Conservation (phyloP, 2,329 filamentous ascomycete species). For the Paecilomyces dactylethromorphus region DNA sequence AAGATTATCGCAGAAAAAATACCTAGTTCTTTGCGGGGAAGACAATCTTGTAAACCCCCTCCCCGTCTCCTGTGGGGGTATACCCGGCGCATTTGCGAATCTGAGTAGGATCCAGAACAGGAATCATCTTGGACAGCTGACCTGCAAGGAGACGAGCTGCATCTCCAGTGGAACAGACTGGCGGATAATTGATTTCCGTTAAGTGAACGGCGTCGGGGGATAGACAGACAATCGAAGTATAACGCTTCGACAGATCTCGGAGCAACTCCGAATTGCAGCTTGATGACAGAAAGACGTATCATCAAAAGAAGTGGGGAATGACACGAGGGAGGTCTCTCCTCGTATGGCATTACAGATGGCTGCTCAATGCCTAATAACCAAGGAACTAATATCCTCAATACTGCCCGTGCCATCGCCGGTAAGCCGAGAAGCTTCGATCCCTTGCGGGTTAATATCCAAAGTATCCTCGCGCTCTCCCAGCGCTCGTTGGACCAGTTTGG, state of each 20-base stretch:
- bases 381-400: slow-evolving; percentile 43
- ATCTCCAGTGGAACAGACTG: neutral
- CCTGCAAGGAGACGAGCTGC: neutral
- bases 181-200: neutral
- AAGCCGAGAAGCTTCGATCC: slow-evolving; percentile 20
- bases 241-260: neutral
- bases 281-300: neutral
- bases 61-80: neutral
- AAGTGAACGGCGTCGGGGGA: neutral
- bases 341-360: neutral
- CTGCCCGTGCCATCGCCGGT: slow-evolving; percentile 33
- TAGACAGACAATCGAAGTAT: neutral
- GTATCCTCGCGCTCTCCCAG: slow-evolving; percentile 41
- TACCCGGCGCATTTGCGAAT: neutral
- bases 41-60: neutral
- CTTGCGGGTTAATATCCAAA: slow-evolving; percentile 17
- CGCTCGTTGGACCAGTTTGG: slow-evolving; percentile 75
- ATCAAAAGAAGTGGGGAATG: neutral
- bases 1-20: neutral
- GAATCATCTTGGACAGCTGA: neutral
- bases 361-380: slow-evolving; percentile 32
- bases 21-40: neutral
- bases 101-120: neutral
- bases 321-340: neutral
- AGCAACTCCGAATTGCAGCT: neutral